Evolutionary conservation across 441 rosid species (phyloP).

Genomic region (Jatropha podagrica): DNA sequence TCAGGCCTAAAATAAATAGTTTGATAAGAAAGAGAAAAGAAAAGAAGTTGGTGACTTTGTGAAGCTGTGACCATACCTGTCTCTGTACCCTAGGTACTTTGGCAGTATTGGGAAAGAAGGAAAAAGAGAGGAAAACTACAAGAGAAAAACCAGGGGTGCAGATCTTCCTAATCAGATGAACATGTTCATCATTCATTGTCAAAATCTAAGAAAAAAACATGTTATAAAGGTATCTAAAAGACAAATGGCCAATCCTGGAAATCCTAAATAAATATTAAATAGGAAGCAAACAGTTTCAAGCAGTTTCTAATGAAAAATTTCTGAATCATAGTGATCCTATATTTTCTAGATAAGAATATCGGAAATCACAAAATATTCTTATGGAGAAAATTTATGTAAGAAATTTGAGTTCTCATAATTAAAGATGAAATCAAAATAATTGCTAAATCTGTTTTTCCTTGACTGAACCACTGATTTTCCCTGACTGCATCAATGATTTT

Average conservation of each 20-base stretch:
- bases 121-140: neutral
- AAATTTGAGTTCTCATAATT: neutral
- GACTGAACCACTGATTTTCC: neutral
- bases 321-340: neutral
- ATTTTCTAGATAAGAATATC: neutral
- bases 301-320: neutral
- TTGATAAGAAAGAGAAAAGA: neutral
- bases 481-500: neutral
- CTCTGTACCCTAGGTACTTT: neutral
- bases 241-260: neutral
- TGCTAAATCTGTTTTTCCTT: neutral
- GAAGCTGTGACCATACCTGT: neutral
- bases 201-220: neutral
- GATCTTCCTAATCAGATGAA: neutral
- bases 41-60: neutral
- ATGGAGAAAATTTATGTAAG: neutral
- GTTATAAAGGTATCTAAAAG: neutral
- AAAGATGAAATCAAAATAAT: neutral
- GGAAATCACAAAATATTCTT: neutral
- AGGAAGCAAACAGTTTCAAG: neutral
- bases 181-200: neutral
- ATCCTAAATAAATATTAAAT: neutral
- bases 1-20: neutral
- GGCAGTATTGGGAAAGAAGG: neutral
- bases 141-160: neutral